Percentiles rank a stretch among this genome's conserved stretches.
Conservation (phyloP, 1,139 yeast species). For the Magnusiomyces fungicola region DNA sequence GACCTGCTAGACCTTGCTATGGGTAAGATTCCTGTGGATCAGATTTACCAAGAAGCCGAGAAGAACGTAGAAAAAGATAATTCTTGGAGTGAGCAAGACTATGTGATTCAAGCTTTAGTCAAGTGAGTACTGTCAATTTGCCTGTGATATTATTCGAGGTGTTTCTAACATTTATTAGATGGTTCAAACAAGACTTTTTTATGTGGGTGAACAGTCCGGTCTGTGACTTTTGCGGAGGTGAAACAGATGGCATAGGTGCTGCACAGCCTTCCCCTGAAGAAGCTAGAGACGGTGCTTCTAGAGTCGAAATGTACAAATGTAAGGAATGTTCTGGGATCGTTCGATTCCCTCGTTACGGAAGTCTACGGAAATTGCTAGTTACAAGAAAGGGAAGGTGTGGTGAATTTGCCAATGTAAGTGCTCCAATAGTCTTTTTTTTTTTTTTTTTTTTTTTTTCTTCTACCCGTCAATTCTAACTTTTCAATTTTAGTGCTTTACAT, state of each 20-base stretch:
- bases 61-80: constrained; percentile 29
- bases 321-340: constrained; percentile 38
- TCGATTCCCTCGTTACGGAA: constrained; percentile 71
- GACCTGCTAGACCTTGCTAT: constrained; percentile 35
- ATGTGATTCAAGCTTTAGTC: constrained; percentile 58
- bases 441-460: background rate
- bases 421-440: background rate
- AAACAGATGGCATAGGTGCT: constrained; percentile 33
- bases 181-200: constrained; percentile 78
- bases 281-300: constrained; percentile 39
- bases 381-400: constrained; percentile 82
- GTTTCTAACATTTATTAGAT: constrained; percentile 29
- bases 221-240: constrained; percentile 49
- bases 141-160: constrained; percentile 9
- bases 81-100: constrained; percentile 53
- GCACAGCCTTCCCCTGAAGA: constrained; percentile 40
- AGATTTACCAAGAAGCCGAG: constrained; percentile 36
- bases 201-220: constrained; percentile 71
- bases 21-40: constrained; percentile 34
- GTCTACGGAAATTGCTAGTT: constrained; percentile 52
- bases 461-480: background rate
- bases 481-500: constrained; percentile 47
- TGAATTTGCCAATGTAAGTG: constrained; percentile 70
- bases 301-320: constrained; percentile 61
- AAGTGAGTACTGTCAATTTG: constrained; percentile 10